These are phyloP conservation scores for Rhizopus delemar DNA, from an alignment of 371 early-diverging fungal genomes.

Conservation along the genomic window DNA sequence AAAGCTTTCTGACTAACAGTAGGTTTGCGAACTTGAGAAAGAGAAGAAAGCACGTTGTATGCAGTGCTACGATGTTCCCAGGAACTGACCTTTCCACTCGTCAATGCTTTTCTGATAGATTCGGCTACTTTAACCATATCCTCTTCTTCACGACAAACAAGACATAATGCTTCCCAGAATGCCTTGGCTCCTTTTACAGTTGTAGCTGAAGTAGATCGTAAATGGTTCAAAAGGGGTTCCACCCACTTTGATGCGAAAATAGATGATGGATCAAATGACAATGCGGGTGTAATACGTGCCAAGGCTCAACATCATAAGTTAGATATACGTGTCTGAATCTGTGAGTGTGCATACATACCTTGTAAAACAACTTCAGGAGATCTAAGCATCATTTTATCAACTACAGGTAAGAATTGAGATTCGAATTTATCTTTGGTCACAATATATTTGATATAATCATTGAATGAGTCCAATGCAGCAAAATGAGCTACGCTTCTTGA, in stretches of 20 bases:
- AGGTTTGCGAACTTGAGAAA: conserved; percentile 53
- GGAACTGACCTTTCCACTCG: conserved; percentile 59
- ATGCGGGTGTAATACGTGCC: conserved; percentile 44
- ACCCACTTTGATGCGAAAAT: conserved; percentile 68
- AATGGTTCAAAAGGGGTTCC: conserved; percentile 64
- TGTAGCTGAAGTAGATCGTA: conserved; percentile 68
- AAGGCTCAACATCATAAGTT: conserved; percentile 38
- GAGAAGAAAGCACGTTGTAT: conserved; percentile 55
- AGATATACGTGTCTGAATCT: background rate
- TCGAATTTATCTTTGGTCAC: conserved; percentile 57
- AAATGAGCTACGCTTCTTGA: conserved; percentile 57
- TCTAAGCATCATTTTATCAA: conserved; percentile 80
- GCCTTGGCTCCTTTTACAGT: conserved; percentile 58
- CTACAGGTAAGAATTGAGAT: conserved; percentile 53
- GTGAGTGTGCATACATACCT: conserved; percentile 34
- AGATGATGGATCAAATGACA: conserved; percentile 64
- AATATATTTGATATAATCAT: conserved; percentile 58
- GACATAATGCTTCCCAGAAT: conserved; percentile 60
- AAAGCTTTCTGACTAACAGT: conserved; percentile 64
- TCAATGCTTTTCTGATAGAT: conserved; percentile 56
- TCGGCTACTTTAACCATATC: conserved; percentile 63
- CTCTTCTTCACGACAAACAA: conserved; percentile 48
- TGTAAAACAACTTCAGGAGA: conserved; percentile 84
- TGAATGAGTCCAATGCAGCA: conserved; percentile 56
- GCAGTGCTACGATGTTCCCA: conserved; percentile 69